phyloP scores from a whole-genome alignment of 495 filamentous ascomycete species.

The Neurospora sp. region DNA sequence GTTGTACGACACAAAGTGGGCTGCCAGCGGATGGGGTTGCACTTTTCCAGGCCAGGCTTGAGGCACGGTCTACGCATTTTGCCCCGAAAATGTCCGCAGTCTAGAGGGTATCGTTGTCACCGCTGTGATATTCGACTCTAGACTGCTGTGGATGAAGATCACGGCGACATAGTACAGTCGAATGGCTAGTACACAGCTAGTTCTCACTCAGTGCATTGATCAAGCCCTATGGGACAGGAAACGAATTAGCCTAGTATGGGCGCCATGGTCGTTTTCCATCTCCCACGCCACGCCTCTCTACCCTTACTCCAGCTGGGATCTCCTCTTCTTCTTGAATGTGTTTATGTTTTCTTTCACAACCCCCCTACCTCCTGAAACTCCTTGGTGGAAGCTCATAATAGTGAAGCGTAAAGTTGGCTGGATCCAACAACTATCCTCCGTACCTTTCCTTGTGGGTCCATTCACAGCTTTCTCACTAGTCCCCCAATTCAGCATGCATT shows the following conservation, averaged over 20 bases:
- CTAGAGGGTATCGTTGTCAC: background rate
- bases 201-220: background rate
- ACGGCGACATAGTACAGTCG: background rate
- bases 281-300: background rate
- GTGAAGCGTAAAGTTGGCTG: background rate
- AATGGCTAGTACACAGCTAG: background rate
- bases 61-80: background rate
- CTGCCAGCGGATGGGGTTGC: background rate
- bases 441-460: background rate
- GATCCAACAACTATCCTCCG: background rate
- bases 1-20: background rate
- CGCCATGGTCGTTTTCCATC: background rate
- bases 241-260: background rate
- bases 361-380: background rate
- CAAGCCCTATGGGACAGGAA: background rate
- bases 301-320: background rate
- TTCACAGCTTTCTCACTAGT: background rate
- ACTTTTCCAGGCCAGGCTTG: background rate
- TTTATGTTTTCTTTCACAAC: background rate
- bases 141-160: background rate
- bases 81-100: background rate
- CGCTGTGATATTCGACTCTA: background rate
- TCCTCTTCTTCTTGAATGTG: background rate
- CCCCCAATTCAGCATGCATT: background rate
- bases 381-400: background rate